Evolutionary conservation across 2,329 filamentous ascomycete genomes (phyloP).

Genomic region (Paecilomyces dactylethromorphus): DNA sequence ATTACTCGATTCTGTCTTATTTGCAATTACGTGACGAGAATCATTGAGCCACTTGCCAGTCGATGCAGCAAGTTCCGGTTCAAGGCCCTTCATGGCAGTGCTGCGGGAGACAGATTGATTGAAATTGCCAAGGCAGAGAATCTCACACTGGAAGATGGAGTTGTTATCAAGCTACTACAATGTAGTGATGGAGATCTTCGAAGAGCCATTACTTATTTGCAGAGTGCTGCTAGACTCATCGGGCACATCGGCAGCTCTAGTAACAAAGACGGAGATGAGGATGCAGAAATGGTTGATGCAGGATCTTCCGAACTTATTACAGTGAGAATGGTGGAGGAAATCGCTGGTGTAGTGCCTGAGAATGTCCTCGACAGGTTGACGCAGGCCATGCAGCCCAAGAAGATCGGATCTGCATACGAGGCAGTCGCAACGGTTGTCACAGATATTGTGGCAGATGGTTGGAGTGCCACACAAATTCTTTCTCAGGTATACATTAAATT

Average conservation of each 20-base stretch:
- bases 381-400: slow-evolving; percentile 67
- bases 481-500: slow-evolving; percentile 55
- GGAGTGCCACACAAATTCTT: slow-evolving; percentile 87
- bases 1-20: slow-evolving; percentile 97
- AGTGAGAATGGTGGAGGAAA: slow-evolving; percentile 79
- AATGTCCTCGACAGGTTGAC: slow-evolving; percentile 64
- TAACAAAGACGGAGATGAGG: slow-evolving; percentile 44
- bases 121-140: slow-evolving; percentile 77
- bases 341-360: slow-evolving; percentile 87
- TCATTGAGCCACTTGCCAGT: slow-evolving; percentile 91
- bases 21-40: slow-evolving; percentile 97
- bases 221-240: slow-evolving; percentile 85
- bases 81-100: slow-evolving; percentile 85
- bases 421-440: slow-evolving; percentile 73
- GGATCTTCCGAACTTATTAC: slow-evolving; percentile 54
- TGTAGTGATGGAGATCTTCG: slow-evolving; percentile 91
- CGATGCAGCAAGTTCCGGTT: slow-evolving; percentile 96
- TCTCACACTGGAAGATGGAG: slow-evolving; percentile 69
- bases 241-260: slow-evolving; percentile 51
- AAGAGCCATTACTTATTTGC: slow-evolving; percentile 92
- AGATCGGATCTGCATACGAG: slow-evolving; percentile 60
- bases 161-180: slow-evolving; percentile 73
- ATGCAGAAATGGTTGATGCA: slow-evolving; percentile 56
- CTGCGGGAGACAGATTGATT: slow-evolving; percentile 70
- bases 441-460: slow-evolving; percentile 90